These are phyloP conservation scores for Vitis cinerea DNA, from an alignment of 164 flowering plant species.

Conservation along the genomic window DNA sequence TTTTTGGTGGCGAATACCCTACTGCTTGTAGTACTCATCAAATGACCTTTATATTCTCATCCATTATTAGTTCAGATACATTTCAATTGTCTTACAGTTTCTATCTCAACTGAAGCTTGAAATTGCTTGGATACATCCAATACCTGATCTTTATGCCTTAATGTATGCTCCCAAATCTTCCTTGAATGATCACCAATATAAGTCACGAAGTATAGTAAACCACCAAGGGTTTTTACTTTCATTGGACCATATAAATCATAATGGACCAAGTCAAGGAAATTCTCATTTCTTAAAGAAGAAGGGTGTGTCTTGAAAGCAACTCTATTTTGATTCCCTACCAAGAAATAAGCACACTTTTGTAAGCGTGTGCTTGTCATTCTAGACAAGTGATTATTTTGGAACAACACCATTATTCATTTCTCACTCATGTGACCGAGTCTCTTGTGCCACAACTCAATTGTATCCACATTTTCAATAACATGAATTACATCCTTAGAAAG, in stretches of 20 bases:
- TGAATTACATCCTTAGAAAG: too few species aligned
- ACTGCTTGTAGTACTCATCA: too few species aligned
- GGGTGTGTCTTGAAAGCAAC: too few species aligned
- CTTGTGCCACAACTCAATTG: conserved; percentile 6
- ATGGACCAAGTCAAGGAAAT: too few species aligned
- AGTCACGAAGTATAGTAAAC: background rate
- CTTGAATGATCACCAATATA: background rate
- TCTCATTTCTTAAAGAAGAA: too few species aligned
- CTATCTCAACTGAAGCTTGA: background rate
- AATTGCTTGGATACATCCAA: background rate
- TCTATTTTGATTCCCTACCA: too few species aligned
- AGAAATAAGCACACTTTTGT: too few species aligned
- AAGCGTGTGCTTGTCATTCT: background rate
- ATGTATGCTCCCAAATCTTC: conserved; percentile 1
- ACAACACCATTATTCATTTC: background rate
- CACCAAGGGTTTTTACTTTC: background rate
- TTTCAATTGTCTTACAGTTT: background rate
- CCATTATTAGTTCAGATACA: too few species aligned
- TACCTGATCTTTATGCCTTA: background rate
- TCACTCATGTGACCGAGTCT: conserved; percentile 4
- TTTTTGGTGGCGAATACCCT: too few species aligned
- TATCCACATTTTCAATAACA: too few species aligned
- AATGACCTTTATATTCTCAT: too few species aligned
- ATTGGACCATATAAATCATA: too few species aligned
- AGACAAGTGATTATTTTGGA: background rate